Percentiles rank a stretch among this genome's conserved stretches.
Evolutionary conservation across 1,139 yeast genomes (phyloP).

Genomic region (Suhomyces coccinellae): DNA sequence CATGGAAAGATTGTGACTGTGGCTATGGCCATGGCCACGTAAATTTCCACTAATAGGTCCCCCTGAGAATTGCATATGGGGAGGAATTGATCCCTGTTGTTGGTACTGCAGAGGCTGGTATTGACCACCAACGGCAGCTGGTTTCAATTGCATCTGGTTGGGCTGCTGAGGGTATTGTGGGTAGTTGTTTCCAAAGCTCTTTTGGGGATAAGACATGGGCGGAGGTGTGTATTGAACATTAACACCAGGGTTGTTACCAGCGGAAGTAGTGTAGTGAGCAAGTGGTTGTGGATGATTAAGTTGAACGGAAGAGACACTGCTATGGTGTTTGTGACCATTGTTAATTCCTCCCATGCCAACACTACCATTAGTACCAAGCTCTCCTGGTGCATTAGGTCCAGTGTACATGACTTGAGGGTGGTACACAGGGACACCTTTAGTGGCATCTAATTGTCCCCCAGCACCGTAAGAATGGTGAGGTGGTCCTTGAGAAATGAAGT

Average conservation of each 20-base stretch:
- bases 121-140: neutral
- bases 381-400: constrained; percentile 6
- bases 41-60: neutral
- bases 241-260: neutral
- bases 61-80: constrained; percentile 1
- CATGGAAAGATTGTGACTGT: constrained; percentile 8
- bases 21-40: constrained; percentile 5
- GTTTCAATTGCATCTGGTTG: constrained; percentile 1
- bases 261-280: constrained; percentile 11
- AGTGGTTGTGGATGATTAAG: constrained; percentile 13
- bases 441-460: constrained; percentile 8
- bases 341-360: neutral
- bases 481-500: constrained; percentile 4
- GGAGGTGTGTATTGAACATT: constrained; percentile 6
- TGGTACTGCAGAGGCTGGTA: constrained; percentile 1
- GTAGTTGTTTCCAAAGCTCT: constrained; percentile 2
- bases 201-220: constrained; percentile 5
- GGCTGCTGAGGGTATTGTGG: constrained; percentile 5
- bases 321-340: constrained; percentile 8
- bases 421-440: neutral
- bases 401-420: constrained; percentile 8
- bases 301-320: constrained; percentile 14
- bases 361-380: constrained; percentile 4
- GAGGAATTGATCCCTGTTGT: constrained; percentile 3
- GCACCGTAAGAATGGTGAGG: constrained; percentile 6